phyloP scores from a whole-genome alignment of 129 eudicot species.

The Kitagawia praeruptora region DNA sequence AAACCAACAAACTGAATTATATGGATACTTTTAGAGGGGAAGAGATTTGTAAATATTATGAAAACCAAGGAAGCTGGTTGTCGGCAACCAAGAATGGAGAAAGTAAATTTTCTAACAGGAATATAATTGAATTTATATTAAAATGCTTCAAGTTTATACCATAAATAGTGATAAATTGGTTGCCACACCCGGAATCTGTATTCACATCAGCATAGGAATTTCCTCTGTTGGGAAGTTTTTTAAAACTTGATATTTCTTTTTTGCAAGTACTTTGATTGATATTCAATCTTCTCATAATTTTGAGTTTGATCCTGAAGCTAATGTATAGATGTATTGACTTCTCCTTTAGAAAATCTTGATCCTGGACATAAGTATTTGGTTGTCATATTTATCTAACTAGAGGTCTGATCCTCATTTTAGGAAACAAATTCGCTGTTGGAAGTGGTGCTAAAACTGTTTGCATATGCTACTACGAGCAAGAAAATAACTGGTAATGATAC shows the following conservation, averaged over 20 bases:
- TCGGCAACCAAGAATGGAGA: neutral
- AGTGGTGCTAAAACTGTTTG: constrained; percentile 99
- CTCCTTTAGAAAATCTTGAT: constrained; percentile 4
- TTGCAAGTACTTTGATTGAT: neutral
- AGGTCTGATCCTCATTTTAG: constrained; percentile 28
- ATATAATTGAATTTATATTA: neutral
- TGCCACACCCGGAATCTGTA: neutral
- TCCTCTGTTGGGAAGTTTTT: neutral
- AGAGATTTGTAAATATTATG: neutral
- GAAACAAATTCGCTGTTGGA: constrained; percentile 99
- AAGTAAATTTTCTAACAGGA: neutral
- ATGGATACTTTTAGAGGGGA: neutral
- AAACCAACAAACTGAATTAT: neutral
- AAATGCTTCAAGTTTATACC: neutral
- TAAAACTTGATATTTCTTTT: neutral
- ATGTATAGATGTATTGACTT: neutral
- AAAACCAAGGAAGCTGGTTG: neutral
- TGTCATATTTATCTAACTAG: constrained; percentile 18
- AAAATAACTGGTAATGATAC: constrained; percentile 78
- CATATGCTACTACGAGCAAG: constrained; percentile 98
- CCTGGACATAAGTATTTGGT: constrained; percentile 9
- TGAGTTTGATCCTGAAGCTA: neutral
- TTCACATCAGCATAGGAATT: neutral
- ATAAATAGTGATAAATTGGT: too few species aligned
- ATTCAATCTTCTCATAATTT: neutral